Base-by-base conservation (phyloP, 2,329 filamentous ascomycete genomes). In the Claviceps capensis region DNA sequence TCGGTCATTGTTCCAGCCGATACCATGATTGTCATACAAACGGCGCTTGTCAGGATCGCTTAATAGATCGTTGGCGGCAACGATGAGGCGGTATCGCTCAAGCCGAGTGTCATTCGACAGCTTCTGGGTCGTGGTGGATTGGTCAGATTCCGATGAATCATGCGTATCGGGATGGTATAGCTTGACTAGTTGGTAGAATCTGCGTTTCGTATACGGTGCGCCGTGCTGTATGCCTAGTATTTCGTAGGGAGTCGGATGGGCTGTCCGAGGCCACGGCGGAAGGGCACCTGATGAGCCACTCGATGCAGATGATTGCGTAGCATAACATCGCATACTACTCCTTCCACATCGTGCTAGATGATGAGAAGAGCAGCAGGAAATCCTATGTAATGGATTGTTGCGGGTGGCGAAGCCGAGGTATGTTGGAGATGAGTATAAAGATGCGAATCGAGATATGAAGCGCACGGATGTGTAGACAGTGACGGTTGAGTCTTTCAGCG, bases 131-230 rank as follows among this genome's bases (percentile, higher is more conserved):
- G 14, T 11, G 41, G 41, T 16, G 19, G 52, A 17, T 17, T 40
- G n/a, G 30, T 44, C 51, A 41, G 45, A 23, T 48, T 30, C 56
- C 45, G 62, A 52, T n/a, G 55, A 51, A 43, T 60, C 52, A 47
- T 70, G 72, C 54, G 78, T 79, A 67, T 98, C 93, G 0, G 93
- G 93, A 63, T 98, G 93, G 70, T 98, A 98, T 47, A 94, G 74
- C 72, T 97, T 98, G 53, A 95, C 93, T 50, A 98, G 79, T 62
- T 91, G 79, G 67, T 94, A 93, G 75, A 89, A 98, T 54, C 81
- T 81, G 44, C 76, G 71, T 68, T 98, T 97, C 56, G 79, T 83
- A 67, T 98, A 97, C 2, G 81, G 77, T 14, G 80, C 81, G 53
- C 72, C 72, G 59, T 71, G 78, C 50, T 67, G 61, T 47, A 72